Base-by-base conservation (phyloP, 148 eudicot species). In the Tetragonia tetragonoides region DNA sequence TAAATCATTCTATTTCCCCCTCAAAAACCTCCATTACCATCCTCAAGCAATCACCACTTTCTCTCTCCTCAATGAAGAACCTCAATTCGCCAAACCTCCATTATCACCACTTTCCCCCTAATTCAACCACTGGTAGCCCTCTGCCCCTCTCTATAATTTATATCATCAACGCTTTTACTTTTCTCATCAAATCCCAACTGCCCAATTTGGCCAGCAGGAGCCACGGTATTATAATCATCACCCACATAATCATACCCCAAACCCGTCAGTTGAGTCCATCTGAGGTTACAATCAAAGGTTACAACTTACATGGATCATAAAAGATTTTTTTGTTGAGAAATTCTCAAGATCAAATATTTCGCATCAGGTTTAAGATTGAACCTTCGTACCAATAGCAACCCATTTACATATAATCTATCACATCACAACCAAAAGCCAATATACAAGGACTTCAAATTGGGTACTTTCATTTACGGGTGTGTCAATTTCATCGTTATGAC, bases 221-320 rank as follows among this genome's bases (percentile, higher is more conserved):
- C 39, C 23, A 70, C 56, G 10, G 49, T 40, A 20, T 70, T 70
- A 47, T 46, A 21, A 15, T 71, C 74, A 34, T 72, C 28, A 37
- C 10, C 2, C 42, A 51, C 3, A 28, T 62, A 42, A 54, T 72
- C 75, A 72, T 24, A 72, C 21, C 75, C 75, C 51, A 72, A 72
- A 37, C 63, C 75, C n/a, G n/a, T n/a, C 7, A 72, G 18, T n/a
- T 53, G 5, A 28, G 8, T 5, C 10, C 16, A 8, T 17, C 44
- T 20, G 7, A 72, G 44, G 21, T 24, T 39, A 16, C 21, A 24
- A 28, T 12, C 38, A 10, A 62, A 23, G 42, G 44, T 1, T 49
- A 39, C 28, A 17, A 62, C n/a, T n/a, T n/a, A n/a, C n/a, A n/a
- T n/a, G 62, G 23, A 72, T 53, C 3, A 37, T 24, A 11, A 10